Evolutionary conservation across 768 basidiomycete species (phyloP), one percentile per base, ranked within the genome.

Genomic region (Hericium erinaceus): DNA sequence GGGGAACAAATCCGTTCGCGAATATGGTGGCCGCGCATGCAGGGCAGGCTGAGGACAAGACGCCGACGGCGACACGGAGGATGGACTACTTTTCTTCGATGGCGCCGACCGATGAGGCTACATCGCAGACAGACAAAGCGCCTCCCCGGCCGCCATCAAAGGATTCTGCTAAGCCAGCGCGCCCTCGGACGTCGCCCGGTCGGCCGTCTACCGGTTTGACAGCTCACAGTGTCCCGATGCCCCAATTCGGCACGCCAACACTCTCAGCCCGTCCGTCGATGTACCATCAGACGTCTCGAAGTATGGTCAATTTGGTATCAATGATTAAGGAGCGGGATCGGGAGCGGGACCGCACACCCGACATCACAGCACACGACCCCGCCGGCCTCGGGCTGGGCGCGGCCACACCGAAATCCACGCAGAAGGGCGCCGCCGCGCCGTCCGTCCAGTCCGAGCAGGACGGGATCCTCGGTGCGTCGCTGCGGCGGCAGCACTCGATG

Each of bases 401-500:
- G 37, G 15, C 52, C 7, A n/a, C 52, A 9, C n/a, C 18, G 38
- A 48, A 16, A 28, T 57, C 41, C n/a, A 20, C 53, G 11, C 20
- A 13, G 38, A 50, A 26, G 3, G 16, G 13, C 8, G 20, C 24
- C 9, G 54, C 22, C 26, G 52, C 51, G 10, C 52, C 56, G 4
- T 55, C 60, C 9, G 46, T 55, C n/a, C 6, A 4, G 33, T 33
- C 33, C 39, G 52, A 52, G 20, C 55, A 39, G 8, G 57, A 33
- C 16, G 39, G 37, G 26, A 40, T 40, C 38, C 59, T 59, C 6
- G 69, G 74, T 7, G 73, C 74, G 58, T 72, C 78, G 12, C 67
- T 85, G 18, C 78, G 80, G 33, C 75, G 84, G n/a, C 78, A 79
- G 33, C 77, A 82, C 18, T 90, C 89, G 38, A 80, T 89, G 77